phyloP scores from a whole-genome alignment of 768 basidiomycete species.

The Termitomyces sp. region DNA sequence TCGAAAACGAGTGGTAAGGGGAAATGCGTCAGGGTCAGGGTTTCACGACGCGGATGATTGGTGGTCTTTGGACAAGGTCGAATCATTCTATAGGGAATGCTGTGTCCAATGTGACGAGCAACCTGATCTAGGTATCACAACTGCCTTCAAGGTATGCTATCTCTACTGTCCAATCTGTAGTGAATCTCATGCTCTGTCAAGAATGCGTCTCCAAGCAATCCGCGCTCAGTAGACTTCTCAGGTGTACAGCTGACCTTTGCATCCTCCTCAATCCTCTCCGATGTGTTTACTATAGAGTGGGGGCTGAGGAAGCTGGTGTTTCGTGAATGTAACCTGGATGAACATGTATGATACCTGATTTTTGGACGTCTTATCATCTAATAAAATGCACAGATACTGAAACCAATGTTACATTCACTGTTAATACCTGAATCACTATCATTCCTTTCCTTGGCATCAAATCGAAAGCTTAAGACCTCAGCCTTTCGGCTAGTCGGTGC shows the following conservation, averaged over 20 bases:
- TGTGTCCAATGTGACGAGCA: constrained; percentile 74
- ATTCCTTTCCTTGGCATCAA: constrained; percentile 84
- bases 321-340: constrained; percentile 85
- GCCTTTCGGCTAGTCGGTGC: constrained; percentile 81
- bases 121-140: constrained; percentile 61
- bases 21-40: constrained; percentile 38
- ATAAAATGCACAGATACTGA: constrained; percentile 54
- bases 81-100: constrained; percentile 84
- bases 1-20: constrained; percentile 60
- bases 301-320: constrained; percentile 83
- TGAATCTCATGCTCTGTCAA: constrained; percentile 19
- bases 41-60: constrained; percentile 51
- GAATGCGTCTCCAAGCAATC: constrained; percentile 52
- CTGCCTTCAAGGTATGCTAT: constrained; percentile 62
- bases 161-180: background rate
- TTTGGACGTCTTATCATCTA: background rate
- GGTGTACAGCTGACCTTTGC: constrained; percentile 70
- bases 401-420: constrained; percentile 87
- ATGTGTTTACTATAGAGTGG: constrained; percentile 92
- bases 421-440: constrained; percentile 80
- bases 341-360: constrained; percentile 47
- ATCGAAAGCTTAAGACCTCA: constrained; percentile 70
- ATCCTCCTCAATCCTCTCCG: constrained; percentile 78
- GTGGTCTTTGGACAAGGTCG: constrained; percentile 86
- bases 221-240: constrained; percentile 77